Base-by-base conservation (phyloP, 169 alveolate genomes). In the Plasmodium gonderi region DNA sequence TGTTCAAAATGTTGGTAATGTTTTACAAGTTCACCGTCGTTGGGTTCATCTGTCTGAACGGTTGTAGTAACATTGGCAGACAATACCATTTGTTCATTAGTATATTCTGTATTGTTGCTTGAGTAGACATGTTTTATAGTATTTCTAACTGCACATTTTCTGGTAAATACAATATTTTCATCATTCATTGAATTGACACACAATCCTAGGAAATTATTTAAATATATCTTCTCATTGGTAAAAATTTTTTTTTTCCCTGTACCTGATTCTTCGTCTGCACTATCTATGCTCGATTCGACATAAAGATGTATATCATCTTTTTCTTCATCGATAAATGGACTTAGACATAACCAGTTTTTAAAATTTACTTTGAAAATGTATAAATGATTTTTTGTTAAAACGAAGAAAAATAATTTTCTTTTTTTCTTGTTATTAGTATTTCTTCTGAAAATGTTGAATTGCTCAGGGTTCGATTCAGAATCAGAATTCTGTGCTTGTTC, bases 291-390 rank as follows among this genome's bases (percentile, higher is more conserved):
- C 8, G 94, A 89, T 69, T 89, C 94, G 5, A 89, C 90, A 42
- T 77, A 89, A 68, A 89, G 77, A 23, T 64, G 69, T 40, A 89
- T 76, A 40, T 89, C 94, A 60, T 89, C 72, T 69, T 89, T 89
- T 77, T 89, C 94, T 64, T 77, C 94, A 44, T 89, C 91, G 29
- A 78, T 33, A 44, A 89, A 89, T 64, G 94, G 94, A 67, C 90
- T 89, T 78, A 89, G 38, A 77, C 79, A 89, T 54, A 89, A 54
- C 94, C 94, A 89, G 3, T 89, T 40, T 31, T 77, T 89, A 89
- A 77, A 89, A 76, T 78, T 54, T 7, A 60, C 14, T 89, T 77
- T 89, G 38, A 89, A 89, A 20, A 89, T 42, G 51, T 89, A 89
- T 77, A 89, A 64, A 89, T 89, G 94, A 64, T 89, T 89, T 77